Evolutionary conservation across 2,329 filamentous ascomycete species (phyloP).

Genomic region (Nothophoma quercina): DNA sequence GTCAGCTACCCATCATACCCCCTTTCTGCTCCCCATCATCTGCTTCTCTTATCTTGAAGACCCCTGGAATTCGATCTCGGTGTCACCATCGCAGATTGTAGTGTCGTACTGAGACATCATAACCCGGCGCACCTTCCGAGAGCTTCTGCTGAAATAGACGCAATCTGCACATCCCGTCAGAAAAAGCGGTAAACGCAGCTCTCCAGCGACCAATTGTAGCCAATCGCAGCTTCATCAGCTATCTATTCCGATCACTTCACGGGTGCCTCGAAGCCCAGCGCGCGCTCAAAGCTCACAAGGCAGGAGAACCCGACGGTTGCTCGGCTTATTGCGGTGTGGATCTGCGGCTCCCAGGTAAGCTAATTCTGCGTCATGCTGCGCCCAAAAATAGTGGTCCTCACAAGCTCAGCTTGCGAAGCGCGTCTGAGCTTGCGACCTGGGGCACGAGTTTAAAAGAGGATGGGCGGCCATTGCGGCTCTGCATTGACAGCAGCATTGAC

Average conservation of each 20-base stretch:
- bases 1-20: slow-evolving; percentile 1
- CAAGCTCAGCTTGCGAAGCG: slow-evolving; percentile 4
- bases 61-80: slow-evolving; percentile 9
- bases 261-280: slow-evolving; percentile 2
- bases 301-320: no score
- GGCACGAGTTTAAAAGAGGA: slow-evolving; percentile 9
- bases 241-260: slow-evolving; percentile 23
- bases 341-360: slow-evolving; percentile 32
- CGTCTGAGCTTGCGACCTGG: no score
- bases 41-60: slow-evolving; percentile 11
- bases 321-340: slow-evolving; percentile 13
- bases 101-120: slow-evolving; percentile 25
- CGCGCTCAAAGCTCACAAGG: no score
- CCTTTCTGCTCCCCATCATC: not conserved
- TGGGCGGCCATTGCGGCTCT: not conserved
- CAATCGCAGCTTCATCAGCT: slow-evolving; percentile 41
- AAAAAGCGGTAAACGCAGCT: slow-evolving; percentile 44
- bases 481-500: slow-evolving; percentile 1
- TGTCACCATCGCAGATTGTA: slow-evolving; percentile 24
- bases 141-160: not conserved
- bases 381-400: slow-evolving; percentile 26
- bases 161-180: slow-evolving; percentile 13
- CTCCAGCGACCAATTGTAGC: no score
- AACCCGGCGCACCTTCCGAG: slow-evolving; percentile 2
- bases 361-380: slow-evolving; percentile 26